Evolutionary conservation across 768 basidiomycete species (phyloP), one percentile per base, ranked within the genome.

Genomic region (Lactarius hatsudake): DNA sequence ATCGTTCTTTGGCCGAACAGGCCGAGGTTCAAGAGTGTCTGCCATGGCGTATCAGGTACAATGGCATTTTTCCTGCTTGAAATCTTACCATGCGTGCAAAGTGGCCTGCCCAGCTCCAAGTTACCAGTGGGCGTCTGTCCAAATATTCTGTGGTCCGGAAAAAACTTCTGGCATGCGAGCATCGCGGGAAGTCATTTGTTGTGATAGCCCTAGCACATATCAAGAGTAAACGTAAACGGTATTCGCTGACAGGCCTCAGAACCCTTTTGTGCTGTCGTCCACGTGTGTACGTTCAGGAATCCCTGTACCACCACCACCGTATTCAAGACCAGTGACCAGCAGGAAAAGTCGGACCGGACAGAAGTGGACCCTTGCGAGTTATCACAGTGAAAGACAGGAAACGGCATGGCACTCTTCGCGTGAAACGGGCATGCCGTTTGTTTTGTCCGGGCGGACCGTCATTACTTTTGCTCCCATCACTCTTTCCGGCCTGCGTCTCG

Each of bases 331-430:
- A 23, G n/a, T 23, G 45, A 17, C 30, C 43, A 48, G n/a, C 15
- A 36, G 34, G 32, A 26, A 8, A 54, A 61, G 32, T 36, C 59
- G 54, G 59, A 36, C 59, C 28, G 67, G 64, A 53, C 26, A 48
- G 26, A 34, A 38, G 54, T 34, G 2, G 18, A 42, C 55, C 67
- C 36, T 62, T 55, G 56, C n/a, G n/a, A n/a, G 20, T 28, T 61
- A 63, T 63, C 69, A 71, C 67, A n/a, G 57, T 63, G 65, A 56
- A 58, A 43, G 45, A 28, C 51, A 26, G 51, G 23, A 53, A 26
- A 53, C 51, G 51, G 23, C 51, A 53, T 53, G 64, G 34, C 48
- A 56, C 23, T 32, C 36, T 51, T 63, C 32, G 56, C 66, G 54
- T 65, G 58, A 36, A 20, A 42, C 28, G 23, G 38, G 45, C 17